Conservation (phyloP, 164 flowering plant genomes). For the Berberis vulgaris region DNA sequence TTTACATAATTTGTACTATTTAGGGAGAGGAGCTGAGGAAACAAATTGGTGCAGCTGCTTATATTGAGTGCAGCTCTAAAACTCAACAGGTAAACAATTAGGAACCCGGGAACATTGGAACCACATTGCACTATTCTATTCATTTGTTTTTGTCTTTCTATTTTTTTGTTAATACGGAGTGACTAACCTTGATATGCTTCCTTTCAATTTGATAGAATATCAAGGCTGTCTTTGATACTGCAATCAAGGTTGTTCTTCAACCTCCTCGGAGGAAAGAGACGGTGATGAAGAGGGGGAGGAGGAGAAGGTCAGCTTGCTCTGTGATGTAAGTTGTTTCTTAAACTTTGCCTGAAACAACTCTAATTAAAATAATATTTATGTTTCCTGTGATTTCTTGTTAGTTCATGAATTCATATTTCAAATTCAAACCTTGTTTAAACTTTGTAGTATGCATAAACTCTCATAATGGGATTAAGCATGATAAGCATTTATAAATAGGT, state of each 20-base stretch:
- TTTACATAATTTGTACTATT: background rate
- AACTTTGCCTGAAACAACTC: too few species aligned
- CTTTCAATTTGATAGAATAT: conserved; percentile 46
- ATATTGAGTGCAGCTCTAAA: conserved; percentile 96
- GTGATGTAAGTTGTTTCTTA: conserved; percentile 48
- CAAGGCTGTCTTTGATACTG: conserved; percentile 97
- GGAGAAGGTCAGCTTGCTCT: conserved; percentile 47
- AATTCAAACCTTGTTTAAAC: too few species aligned
- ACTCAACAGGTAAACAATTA: conserved; percentile 74
- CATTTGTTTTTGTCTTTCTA: background rate
- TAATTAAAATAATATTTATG: too few species aligned
- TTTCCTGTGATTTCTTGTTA: too few species aligned
- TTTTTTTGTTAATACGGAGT: background rate
- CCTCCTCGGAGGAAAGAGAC: conserved; percentile 92
- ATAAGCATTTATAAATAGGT: too few species aligned
- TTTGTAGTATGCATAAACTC: too few species aligned
- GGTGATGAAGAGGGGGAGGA: conserved; percentile 44
- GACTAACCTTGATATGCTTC: background rate
- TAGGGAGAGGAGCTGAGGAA: conserved; percentile 96
- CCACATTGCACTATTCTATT: background rate
- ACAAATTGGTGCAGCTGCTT: conserved; percentile 96
- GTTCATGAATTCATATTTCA: too few species aligned
- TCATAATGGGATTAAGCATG: too few species aligned
- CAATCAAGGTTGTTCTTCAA: conserved; percentile 95
- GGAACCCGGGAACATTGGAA: background rate